Conservation (phyloP, 139 green algal genomes). For the Chlamydomonas asymmetrica region DNA sequence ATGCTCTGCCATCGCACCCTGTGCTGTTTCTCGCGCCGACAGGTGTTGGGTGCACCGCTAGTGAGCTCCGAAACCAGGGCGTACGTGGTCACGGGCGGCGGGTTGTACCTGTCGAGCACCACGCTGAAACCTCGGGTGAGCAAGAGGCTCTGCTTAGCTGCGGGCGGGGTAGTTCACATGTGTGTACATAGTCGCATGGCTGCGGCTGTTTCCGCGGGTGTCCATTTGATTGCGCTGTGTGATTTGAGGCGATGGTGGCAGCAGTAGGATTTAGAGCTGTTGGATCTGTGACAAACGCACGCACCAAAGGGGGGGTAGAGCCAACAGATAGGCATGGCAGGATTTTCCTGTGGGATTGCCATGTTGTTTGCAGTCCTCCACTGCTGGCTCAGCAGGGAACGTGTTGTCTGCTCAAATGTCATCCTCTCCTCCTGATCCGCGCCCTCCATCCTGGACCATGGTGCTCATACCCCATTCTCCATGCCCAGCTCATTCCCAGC, state of each 20-base stretch:
- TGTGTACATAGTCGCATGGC: neutral
- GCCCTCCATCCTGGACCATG: neutral
- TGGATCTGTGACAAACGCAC: neutral
- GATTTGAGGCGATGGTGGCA: too few species aligned
- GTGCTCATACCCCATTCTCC: neutral
- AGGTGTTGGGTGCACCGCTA: slow-evolving; percentile 80
- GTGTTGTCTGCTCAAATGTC: neutral
- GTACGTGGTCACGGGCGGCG: slow-evolving; percentile 67
- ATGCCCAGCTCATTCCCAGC: neutral
- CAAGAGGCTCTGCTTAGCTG: slow-evolving; percentile 4
- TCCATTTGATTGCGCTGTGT: too few species aligned
- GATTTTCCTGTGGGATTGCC: too few species aligned
- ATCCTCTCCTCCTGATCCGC: neutral
- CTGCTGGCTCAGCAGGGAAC: neutral
- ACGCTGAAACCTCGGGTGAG: slow-evolving; percentile 1
- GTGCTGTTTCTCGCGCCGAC: neutral
- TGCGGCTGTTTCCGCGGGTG: too few species aligned
- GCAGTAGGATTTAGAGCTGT: neutral
- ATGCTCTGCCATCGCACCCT: neutral
- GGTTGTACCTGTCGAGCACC: slow-evolving; percentile 40
- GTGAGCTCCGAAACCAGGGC: slow-evolving; percentile 60
- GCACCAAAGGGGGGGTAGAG: too few species aligned
- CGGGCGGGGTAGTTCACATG: neutral
- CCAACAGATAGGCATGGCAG: too few species aligned
- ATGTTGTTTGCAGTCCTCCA: neutral